A percentile compares a stretch with the other conserved stretches of the same genome.
These are phyloP conservation scores for Dissophora ornata DNA, from an alignment of 192 early-diverging fungal species.

Conservation along the genomic window DNA sequence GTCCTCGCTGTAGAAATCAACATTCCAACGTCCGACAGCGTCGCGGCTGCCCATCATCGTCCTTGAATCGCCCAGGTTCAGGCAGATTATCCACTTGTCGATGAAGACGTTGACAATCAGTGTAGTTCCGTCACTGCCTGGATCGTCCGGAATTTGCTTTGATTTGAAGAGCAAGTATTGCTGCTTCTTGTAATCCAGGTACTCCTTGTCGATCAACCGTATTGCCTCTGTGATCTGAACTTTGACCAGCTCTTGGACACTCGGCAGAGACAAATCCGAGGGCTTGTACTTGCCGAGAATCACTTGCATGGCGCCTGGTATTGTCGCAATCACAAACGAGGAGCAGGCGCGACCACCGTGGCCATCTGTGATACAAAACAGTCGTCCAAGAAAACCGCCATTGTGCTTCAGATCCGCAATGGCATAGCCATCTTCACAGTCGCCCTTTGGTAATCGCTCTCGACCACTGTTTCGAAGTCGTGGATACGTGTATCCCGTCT, in stretches of 20 bases:
- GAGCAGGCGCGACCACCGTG: slow-evolving; percentile 69
- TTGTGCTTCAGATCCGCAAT: slow-evolving; percentile 58
- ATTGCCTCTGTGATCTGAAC: slow-evolving; percentile 57
- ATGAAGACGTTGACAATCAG: slow-evolving; percentile 67
- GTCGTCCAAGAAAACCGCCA: slow-evolving; percentile 49
- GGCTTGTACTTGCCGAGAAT: slow-evolving; percentile 57
- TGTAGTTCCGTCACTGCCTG: slow-evolving; percentile 66
- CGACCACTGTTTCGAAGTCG: slow-evolving; percentile 60
- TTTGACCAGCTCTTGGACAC: slow-evolving; percentile 58
- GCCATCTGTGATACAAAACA: slow-evolving; percentile 68
- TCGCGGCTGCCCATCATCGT: slow-evolving; percentile 57
- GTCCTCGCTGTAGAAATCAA: slow-evolving; percentile 65
- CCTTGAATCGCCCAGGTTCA: slow-evolving; percentile 70
- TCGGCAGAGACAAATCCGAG: slow-evolving; percentile 33
- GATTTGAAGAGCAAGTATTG: slow-evolving; percentile 48
- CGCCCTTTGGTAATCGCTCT: slow-evolving; percentile 60
- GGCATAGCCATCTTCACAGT: slow-evolving; percentile 67
- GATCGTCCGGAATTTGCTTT: slow-evolving; percentile 24
- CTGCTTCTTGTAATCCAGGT: slow-evolving; percentile 62
- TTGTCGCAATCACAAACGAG: slow-evolving; percentile 59
- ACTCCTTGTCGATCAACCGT: slow-evolving; percentile 61
- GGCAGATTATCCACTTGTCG: slow-evolving; percentile 65
- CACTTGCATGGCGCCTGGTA: slow-evolving; percentile 60
- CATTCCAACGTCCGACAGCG: slow-evolving; percentile 58
- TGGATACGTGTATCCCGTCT: slow-evolving; percentile 70